phyloP scores from a whole-genome alignment of 1,139 yeast species.

The Yarrowia galli region DNA sequence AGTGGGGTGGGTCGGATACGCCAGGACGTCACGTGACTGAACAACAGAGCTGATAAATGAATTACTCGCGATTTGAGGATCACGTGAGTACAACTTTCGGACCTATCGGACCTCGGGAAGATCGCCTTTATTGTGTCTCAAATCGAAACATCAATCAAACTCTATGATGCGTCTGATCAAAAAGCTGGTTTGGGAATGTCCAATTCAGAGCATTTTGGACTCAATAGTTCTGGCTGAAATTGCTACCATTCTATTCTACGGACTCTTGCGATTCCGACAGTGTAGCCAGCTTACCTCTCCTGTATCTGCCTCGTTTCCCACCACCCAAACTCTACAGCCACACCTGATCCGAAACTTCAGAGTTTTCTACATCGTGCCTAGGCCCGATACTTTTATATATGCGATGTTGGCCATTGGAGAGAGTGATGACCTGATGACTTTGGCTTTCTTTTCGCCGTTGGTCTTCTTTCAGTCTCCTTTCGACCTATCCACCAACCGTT shows the following conservation, averaged over 20 bases:
- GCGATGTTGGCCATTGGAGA: background rate
- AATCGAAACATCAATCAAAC: constrained; percentile 7
- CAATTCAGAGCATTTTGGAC: background rate
- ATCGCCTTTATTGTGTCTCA: background rate
- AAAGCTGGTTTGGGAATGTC: background rate
- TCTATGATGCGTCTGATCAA: background rate
- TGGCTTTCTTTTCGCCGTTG: no score
- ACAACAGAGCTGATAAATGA: no score
- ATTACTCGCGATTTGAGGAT: no score
- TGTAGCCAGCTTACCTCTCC: background rate
- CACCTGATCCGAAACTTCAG: constrained; percentile 1
- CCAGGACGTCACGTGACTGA: no score
- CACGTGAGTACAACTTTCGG: background rate
- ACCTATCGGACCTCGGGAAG: background rate
- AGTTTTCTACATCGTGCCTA: constrained; percentile 1
- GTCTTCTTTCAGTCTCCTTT: no score
- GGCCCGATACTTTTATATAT: background rate
- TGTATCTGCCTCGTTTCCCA: background rate
- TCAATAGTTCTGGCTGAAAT: background rate
- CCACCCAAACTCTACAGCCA: constrained; percentile 1
- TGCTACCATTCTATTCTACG: background rate
- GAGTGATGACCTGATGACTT: no score
- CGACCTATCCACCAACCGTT: no score
- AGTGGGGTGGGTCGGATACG: no score
- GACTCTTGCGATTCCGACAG: background rate